A percentile compares a stretch with the other conserved stretches of the same genome.
Evolutionary conservation across 768 basidiomycete genomes (phyloP).

Genomic region (Hebeloma cylindrosporum): DNA sequence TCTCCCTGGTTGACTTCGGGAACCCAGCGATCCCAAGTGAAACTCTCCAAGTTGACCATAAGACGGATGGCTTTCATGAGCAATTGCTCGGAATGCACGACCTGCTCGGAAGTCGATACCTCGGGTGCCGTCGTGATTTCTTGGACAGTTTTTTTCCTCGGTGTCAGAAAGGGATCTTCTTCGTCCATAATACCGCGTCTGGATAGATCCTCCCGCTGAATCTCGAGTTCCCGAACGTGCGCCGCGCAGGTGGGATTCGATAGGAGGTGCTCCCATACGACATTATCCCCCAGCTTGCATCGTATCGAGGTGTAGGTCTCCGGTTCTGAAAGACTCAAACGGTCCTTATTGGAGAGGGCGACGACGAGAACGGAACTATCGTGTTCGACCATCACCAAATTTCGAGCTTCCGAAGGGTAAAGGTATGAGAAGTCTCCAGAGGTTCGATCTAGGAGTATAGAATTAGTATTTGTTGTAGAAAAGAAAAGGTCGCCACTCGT

Average conservation of each 20-base stretch:
- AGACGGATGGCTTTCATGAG: slow-evolving; percentile 16
- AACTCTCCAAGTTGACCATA: slow-evolving; percentile 17
- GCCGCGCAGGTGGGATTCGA: slow-evolving; percentile 15
- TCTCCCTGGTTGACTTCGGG: slow-evolving; percentile 21
- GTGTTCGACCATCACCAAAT: too few relatives aligned
- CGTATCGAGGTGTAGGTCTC: slow-evolving; percentile 16
- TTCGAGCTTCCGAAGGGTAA: too few relatives aligned
- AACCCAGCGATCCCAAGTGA: slow-evolving; percentile 18
- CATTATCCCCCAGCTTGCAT: slow-evolving; percentile 18
- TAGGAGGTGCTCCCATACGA: slow-evolving; percentile 19
- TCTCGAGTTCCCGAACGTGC: slow-evolving; percentile 15
- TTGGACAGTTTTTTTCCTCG: neutral
- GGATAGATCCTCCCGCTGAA: slow-evolving; percentile 11
- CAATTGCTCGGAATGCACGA: slow-evolving; percentile 11
- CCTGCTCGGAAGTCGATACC: neutral
- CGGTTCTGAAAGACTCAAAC: slow-evolving; percentile 9
- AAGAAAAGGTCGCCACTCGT: too few relatives aligned
- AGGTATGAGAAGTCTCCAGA: too few relatives aligned
- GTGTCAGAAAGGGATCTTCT: neutral
- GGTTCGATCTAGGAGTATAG: too few relatives aligned
- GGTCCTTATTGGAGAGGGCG: slow-evolving; percentile 12
- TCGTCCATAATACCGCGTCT: slow-evolving; percentile 1
- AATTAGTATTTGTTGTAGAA: too few relatives aligned
- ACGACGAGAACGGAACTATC: too few relatives aligned
- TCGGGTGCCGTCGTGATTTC: neutral